A percentile compares a stretch with the other conserved stretches of the same genome.
Evolutionary conservation across 352 stramenopile genomes (phyloP).

Genomic region (Phytopythium mirpurense): DNA sequence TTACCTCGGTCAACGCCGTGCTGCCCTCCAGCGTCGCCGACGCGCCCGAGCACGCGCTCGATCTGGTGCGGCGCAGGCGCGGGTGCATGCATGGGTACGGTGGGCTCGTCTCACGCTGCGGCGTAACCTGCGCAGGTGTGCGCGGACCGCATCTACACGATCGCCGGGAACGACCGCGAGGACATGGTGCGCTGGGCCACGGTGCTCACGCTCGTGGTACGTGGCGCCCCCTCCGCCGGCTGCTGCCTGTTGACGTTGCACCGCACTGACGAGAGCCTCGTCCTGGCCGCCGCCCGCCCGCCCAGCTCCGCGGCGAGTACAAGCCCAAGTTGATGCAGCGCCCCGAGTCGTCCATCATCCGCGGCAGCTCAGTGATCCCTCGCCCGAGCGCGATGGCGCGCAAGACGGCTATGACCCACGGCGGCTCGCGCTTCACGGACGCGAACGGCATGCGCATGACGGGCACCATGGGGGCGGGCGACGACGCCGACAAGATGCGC

Average conservation of each 20-base stretch:
- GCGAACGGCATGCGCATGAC: conserved; percentile 80
- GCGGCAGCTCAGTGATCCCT: conserved; percentile 78
- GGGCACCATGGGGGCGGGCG: conserved; percentile 32
- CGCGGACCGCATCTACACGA: conserved; percentile 85
- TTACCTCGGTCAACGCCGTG: conserved; percentile 83
- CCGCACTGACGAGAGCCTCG: too few relatives aligned
- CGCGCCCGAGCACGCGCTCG: conserved; percentile 75
- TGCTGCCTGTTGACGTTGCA: too few relatives aligned
- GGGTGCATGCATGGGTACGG: too few relatives aligned
- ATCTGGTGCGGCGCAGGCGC: conserved; percentile 58
- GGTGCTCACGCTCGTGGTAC: conserved; percentile 78
- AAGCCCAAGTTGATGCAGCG: conserved; percentile 87
- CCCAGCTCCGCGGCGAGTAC: conserved; percentile 76
- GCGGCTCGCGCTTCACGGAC: conserved; percentile 65
- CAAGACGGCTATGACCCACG: conserved; percentile 62
- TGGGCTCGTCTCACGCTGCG: conserved; percentile 3
- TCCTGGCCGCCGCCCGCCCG: too few relatives aligned
- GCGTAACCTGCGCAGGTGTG: conserved; percentile 38
- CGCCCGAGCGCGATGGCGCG: conserved; percentile 56
- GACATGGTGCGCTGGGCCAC: conserved; percentile 89
- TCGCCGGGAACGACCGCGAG: conserved; percentile 79
- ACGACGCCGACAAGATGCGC: conserved; percentile 36
- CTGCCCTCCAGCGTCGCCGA: conserved; percentile 86
- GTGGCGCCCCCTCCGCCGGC: neutral
- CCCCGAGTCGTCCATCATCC: conserved; percentile 83